Conservation (phyloP, 2,329 filamentous ascomycete species). For the Fusarium xylarioides region DNA sequence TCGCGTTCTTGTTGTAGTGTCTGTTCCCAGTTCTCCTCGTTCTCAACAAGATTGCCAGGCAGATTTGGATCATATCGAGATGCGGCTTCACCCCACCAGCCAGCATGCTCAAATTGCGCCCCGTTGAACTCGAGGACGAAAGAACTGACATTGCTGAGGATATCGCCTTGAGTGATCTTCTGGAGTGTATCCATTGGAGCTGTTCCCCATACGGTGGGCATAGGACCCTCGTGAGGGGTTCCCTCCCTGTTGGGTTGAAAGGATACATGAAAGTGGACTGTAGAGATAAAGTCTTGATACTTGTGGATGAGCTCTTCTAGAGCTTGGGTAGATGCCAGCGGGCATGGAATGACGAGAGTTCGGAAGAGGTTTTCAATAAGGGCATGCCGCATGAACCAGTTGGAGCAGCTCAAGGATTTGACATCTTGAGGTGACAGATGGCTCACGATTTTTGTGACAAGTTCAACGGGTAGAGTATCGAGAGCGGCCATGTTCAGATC, state of each 20-base stretch:
- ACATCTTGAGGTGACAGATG: background rate
- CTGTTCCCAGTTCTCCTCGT: background rate
- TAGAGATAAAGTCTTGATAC: background rate
- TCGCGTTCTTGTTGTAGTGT: background rate
- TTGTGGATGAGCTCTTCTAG: background rate
- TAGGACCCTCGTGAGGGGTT: background rate
- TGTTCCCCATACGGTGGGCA: background rate
- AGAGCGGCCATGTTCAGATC: background rate
- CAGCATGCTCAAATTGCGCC: background rate
- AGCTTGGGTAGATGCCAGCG: background rate
- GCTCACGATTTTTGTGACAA: background rate
- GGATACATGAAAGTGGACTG: background rate
- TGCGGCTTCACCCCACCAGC: background rate
- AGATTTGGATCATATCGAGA: background rate
- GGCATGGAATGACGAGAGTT: background rate
- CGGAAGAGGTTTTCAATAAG: background rate
- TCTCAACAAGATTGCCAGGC: accelerated
- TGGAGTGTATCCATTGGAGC: background rate
- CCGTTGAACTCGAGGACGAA: background rate
- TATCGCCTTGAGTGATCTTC: background rate
- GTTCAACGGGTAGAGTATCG: background rate
- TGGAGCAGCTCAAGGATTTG: background rate
- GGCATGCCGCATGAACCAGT: background rate
- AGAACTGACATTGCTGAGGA: background rate
- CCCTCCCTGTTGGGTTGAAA: background rate